phyloP scores from a whole-genome alignment of 2,329 filamentous ascomycete genomes.

The Pseudogymnoascus pannorum region DNA sequence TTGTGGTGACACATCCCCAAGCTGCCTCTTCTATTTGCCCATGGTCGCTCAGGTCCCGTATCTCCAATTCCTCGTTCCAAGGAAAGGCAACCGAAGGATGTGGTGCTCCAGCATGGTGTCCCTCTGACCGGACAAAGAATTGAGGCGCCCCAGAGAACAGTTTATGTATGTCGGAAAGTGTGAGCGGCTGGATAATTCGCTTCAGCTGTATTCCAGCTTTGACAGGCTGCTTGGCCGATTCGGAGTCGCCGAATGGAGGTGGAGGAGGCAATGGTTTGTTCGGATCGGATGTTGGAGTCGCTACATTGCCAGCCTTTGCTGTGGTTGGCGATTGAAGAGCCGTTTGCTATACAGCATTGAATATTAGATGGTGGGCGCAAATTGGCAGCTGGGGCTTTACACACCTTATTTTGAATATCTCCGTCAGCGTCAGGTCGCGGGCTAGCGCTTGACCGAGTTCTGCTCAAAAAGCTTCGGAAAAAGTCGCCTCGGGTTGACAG shows the following conservation, averaged over 20 bases:
- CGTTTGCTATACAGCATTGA: background rate
- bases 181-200: conserved; percentile 53
- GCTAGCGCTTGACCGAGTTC: background rate
- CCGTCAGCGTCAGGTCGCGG: background rate
- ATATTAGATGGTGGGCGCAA: background rate
- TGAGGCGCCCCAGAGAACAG: conserved; percentile 71
- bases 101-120: conserved; percentile 51
- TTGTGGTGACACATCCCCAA: conserved; percentile 56
- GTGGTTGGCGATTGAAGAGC: background rate
- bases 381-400: background rate
- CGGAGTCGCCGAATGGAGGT: conserved; percentile 35
- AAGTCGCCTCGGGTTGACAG: conserved; percentile 1
- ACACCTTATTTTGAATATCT: background rate
- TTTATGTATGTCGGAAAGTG: conserved; percentile 54
- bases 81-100: conserved; percentile 60
- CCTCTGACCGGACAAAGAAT: conserved; percentile 56
- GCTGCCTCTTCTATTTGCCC: conserved; percentile 55
- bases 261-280: conserved; percentile 53
- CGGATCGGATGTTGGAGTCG: conserved; percentile 31
- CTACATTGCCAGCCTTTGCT: background rate
- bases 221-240: conserved; percentile 25
- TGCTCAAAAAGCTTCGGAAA: background rate
- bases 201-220: conserved; percentile 40
- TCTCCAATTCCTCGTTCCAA: conserved; percentile 55
- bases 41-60: conserved; percentile 59